phyloP scores from a whole-genome alignment of 129 eudicot genomes.

The Gnaphalium uliginosum region DNA sequence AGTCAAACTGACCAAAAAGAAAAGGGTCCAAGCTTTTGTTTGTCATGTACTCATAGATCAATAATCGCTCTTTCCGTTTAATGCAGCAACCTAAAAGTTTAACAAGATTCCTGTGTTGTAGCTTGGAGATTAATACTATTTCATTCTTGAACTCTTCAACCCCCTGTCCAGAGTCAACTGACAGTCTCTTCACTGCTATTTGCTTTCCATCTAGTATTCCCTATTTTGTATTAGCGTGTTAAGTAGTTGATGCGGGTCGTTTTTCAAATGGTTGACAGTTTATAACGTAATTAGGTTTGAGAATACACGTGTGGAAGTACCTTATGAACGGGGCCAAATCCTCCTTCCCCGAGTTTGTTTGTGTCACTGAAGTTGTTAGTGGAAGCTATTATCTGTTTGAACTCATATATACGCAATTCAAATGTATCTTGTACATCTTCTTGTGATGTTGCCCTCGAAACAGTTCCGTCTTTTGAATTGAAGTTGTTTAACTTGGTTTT shows the following conservation, averaged over 20 bases:
- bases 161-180: slow-evolving; percentile 38
- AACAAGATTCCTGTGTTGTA: slow-evolving; percentile 47
- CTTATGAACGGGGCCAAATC: slow-evolving; percentile 50
- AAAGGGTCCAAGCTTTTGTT: slow-evolving; percentile 46
- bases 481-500: slow-evolving; percentile 1
- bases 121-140: slow-evolving; percentile 37
- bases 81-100: slow-evolving; percentile 41
- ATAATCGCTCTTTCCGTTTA: slow-evolving; percentile 40
- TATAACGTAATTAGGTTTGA: neutral
- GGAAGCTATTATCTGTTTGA: slow-evolving; percentile 28
- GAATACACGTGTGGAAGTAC: slow-evolving; percentile 17
- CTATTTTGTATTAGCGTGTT: slow-evolving; percentile 17
- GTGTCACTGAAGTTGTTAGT: slow-evolving; percentile 35
- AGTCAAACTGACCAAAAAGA: slow-evolving; percentile 39
- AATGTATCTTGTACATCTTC: slow-evolving; percentile 22
- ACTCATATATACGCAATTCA: slow-evolving; percentile 35
- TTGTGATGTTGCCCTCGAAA: slow-evolving; percentile 11
- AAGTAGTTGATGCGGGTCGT: neutral
- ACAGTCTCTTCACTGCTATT: slow-evolving; percentile 46
- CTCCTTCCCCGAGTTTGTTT: slow-evolving; percentile 51
- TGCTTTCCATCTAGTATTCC: slow-evolving; percentile 39
- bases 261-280: too few species aligned
- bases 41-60: slow-evolving; percentile 45
- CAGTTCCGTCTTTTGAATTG: slow-evolving; percentile 11
- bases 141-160: slow-evolving; percentile 43